Base-by-base conservation (phyloP, 441 rosid genomes). In the Theobroma grandiflorum region DNA sequence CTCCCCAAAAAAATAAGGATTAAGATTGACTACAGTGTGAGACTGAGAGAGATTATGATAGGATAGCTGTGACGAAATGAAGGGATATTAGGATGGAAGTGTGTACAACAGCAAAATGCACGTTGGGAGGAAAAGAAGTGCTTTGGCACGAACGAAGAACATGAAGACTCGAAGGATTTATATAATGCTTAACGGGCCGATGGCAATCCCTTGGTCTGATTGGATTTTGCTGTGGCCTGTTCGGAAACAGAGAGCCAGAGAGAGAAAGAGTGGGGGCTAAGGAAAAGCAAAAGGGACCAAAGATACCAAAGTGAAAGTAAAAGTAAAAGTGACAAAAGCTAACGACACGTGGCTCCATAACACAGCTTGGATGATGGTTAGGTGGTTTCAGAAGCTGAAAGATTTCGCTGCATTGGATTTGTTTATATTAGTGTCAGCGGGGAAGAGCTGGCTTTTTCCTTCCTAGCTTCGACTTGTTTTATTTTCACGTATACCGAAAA, bases 241-340 rank as follows among this genome's bases (percentile, higher is more conserved):
- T 2, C 43, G 38, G 38, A 31, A 31, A 52, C 42, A 16, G 14
- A 38, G 10, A 33, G 6, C 8, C 4, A 20, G 69, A 22, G 71
- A 8, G 58, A 74, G 55, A 58, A 20, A 72, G 84, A 73, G 88
- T 81, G 78, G 74, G 80, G 43, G 45, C 74, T 52, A 86, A 85
- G 89, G 84, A 86, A 80, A 71, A 50, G 20, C 70, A 45, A 76
- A 75, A 78, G 38, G 2, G 38, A 2, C 18, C 9, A 66, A 76
- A 31, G 80, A 35, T 1, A 47, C 22, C 22, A 69, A 67, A 83
- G 75, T 26, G 62, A 76, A 80, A 78, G 80, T 49, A 15, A n/a
- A n/a, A n/a, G n/a, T n/a, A 72, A 74, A 66, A 47, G 50, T 22
- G 22, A 26, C 11, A 22, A 50, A 79, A 53, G 79, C 52, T 15